Base-by-base conservation (phyloP, 495 filamentous ascomycete species). In the Neurospora sp. region DNA sequence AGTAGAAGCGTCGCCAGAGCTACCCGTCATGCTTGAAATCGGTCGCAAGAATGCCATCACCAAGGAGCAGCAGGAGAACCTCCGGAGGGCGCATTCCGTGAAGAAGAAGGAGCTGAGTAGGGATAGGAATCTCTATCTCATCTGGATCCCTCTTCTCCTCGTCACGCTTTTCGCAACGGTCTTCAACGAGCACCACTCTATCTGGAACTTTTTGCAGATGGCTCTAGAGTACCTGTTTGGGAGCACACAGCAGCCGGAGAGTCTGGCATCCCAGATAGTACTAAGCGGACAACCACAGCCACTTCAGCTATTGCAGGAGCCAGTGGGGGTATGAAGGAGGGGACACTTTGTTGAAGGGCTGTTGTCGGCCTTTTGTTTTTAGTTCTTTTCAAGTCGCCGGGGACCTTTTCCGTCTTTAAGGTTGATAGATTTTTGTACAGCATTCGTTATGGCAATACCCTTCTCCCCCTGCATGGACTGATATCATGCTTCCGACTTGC, bases 61-160 rank as follows among this genome's bases (percentile, higher is more conserved):
- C 6, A 87, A 87, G 71, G 90, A 93, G 78, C 91, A 95, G 77
- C 91, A 92, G 80, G 91, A 91, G 75, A 89, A 91, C 75, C 85
- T 94, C 41, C 82, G 90, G 70, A 86, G 89, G 69, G 91, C 91
- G 69, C 92, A 94, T 79, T 91, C 90, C 40, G 86, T 87, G 74
- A 92, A 91, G 77, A 88, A 94, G 79, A 94, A 94, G 86, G 88
- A 86, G 74, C 83, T 94, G 46, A 88, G 87, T 54, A 90, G 87
- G 75, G 93, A 96, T 79, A 86, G 91, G 76, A 94, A 93, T 79
- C 85, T 96, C 54, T 95, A 92, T 83, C 92, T 94, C 80, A 85
- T 96, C 79, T 96, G 93, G 93, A 77, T 78, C 49, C 77, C 77
- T 31, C 72, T 78, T 27, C 77, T 78, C 41, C 35, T 75, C 31